Base-by-base conservation (phyloP, 73 alveolate species). In the Paraurostyla sp. region DNA sequence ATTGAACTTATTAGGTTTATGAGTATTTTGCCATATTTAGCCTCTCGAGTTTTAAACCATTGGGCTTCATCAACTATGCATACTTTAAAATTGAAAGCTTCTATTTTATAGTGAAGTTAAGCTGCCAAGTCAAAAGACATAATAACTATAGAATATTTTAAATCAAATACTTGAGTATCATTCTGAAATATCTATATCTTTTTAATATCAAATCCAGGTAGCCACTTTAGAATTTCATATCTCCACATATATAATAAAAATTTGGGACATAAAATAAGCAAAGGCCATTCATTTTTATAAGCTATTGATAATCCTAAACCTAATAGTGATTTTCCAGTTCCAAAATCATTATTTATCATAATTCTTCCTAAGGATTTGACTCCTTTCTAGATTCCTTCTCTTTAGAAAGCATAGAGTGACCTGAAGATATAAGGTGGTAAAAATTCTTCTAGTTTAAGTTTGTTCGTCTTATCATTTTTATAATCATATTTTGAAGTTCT, bases 201-300 rank as follows among this genome's bases (percentile, higher is more conserved):
- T 16, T 58, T 58, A 4, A 40, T 81, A 38, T 81, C 71, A 35
- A 4, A 49, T 0, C 88, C 88, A 25, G 88, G 88, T 25, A 81
- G 42, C 81, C 82, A 58, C 42, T 81, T 81, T 32, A 58, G 42
- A 35, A 81, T 81, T 57, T 81, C 91, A 57, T 56, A 56, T 27
- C 65, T 52, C 91, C 91, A 81, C 65, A 76, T 52, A 42, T 56
- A 52, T 58, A 33, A 11, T 11, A 33, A 9, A 52, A 81, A 57
- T 27, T 58, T 81, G 15, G 91, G 91, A 33, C 91, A 81, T 18
- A 81, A 30, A 0, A 81, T 81, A 40, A 81, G 20, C 9, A 81
- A 38, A 0, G 91, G 91, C 91, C 91, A 81, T 41, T 81, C 91
- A 15, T 81, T 81, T 57, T 57, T 81, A 38, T 81, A 81, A 7